phyloP scores from a whole-genome alignment of 768 basidiomycete genomes.

The Naganishia vishniacii region DNA sequence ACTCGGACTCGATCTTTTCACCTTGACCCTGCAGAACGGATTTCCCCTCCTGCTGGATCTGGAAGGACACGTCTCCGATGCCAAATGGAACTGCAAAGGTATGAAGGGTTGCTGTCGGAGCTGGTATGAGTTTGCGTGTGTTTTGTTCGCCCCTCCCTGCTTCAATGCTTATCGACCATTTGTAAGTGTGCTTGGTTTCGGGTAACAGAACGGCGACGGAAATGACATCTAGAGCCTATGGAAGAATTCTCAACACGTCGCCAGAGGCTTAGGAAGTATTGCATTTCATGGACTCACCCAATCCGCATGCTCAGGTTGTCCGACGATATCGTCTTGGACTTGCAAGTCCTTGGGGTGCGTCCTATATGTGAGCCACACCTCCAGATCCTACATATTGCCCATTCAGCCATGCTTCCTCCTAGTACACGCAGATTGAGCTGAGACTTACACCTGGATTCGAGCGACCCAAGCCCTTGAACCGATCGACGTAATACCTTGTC shows the following conservation, averaged over 20 bases:
- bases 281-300: slow-evolving; percentile 34
- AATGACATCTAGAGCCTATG: slow-evolving; percentile 46
- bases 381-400: slow-evolving; percentile 9
- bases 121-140: neutral
- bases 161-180: neutral
- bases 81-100: slow-evolving; percentile 33
- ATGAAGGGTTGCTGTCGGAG: slow-evolving; percentile 19
- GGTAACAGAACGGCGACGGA: slow-evolving; percentile 35
- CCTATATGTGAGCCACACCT: slow-evolving; percentile 38
- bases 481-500: slow-evolving; percentile 35
- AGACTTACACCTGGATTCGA: neutral
- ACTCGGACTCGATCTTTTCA: slow-evolving; percentile 27
- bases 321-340: slow-evolving; percentile 33
- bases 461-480: slow-evolving; percentile 32
- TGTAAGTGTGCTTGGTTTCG: neutral
- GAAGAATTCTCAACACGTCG: no score
- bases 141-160: slow-evolving; percentile 25
- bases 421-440: neutral
- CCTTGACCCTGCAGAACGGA: slow-evolving; percentile 32
- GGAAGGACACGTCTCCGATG: slow-evolving; percentile 35
- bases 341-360: slow-evolving; percentile 35
- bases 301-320: slow-evolving; percentile 38
- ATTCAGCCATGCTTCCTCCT: neutral
- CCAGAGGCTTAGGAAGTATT: no score
- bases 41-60: slow-evolving; percentile 24